Percentiles rank a stretch among this genome's conserved stretches.
Conservation (phyloP, 2,329 filamentous ascomycete species). For the Clarireedia homoeocarpa region DNA sequence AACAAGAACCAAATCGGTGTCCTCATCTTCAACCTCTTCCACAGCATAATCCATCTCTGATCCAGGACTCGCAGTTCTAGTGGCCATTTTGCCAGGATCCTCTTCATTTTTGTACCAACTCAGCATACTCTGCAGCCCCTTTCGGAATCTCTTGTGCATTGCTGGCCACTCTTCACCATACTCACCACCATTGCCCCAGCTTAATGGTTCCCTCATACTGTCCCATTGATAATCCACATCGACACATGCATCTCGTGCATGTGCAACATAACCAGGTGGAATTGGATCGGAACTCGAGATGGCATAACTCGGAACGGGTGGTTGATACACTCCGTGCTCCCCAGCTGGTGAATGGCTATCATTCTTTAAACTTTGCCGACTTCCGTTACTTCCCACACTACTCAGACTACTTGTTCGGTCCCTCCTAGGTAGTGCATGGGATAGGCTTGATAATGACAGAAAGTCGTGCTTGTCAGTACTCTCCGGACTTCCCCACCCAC, state of each 20-base stretch:
- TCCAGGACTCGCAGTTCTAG: slow-evolving; percentile 35
- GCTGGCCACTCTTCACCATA: slow-evolving; percentile 91
- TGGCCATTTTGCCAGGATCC: slow-evolving; percentile 43
- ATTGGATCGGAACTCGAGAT: slow-evolving; percentile 75
- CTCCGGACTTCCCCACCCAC: slow-evolving; percentile 30
- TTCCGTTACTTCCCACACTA: slow-evolving; percentile 25
- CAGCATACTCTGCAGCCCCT: slow-evolving; percentile 69
- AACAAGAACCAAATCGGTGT: slow-evolving; percentile 70
- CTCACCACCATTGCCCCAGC: slow-evolving; percentile 82
- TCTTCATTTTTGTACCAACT: slow-evolving; percentile 68
- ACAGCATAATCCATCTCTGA: slow-evolving; percentile 22
- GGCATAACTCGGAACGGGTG: slow-evolving; percentile 76
- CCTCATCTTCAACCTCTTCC: slow-evolving; percentile 47
- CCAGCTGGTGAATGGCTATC: slow-evolving; percentile 8
- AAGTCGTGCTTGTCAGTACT: slow-evolving; percentile 21
- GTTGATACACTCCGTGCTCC: slow-evolving; percentile 50
- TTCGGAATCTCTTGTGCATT: slow-evolving; percentile 87
- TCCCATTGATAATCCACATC: slow-evolving; percentile 95
- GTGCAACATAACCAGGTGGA: slow-evolving; percentile 78
- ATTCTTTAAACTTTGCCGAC: slow-evolving; percentile 14
- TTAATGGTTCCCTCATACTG: slow-evolving; percentile 68
- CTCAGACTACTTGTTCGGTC: slow-evolving; percentile 30
- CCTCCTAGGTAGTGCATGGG: slow-evolving; percentile 22
- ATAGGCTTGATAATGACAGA: slow-evolving; percentile 21
- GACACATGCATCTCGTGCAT: slow-evolving; percentile 80